Conservation (phyloP, 129 eudicot species). For the Saussurea involucrata region DNA sequence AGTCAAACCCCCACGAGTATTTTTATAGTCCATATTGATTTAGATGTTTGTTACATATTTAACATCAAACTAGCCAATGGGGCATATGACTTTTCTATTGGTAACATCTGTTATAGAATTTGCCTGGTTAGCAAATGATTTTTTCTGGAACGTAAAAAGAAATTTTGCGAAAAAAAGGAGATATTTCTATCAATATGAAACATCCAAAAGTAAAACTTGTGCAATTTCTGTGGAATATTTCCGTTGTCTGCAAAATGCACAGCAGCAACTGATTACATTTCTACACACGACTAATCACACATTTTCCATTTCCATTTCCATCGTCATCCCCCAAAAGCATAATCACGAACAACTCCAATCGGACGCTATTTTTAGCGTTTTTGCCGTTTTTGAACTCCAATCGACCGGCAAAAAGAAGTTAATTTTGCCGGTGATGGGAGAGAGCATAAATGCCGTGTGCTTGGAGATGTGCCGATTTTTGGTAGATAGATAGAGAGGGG, state of each 20-base stretch:
- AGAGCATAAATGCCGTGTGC: too few species aligned
- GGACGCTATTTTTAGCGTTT: too few species aligned
- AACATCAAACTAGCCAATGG: conserved; percentile 2
- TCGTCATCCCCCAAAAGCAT: neutral
- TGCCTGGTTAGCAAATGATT: neutral
- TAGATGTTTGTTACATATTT: neutral
- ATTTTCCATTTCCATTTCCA: neutral
- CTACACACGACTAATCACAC: conserved; percentile 1
- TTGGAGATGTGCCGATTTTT: too few species aligned
- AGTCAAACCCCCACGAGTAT: neutral
- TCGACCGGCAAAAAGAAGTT: too few species aligned
- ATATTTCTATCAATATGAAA: neutral
- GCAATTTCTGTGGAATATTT: neutral
- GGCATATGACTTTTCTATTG: neutral
- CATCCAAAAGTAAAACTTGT: neutral
- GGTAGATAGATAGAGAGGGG: too few species aligned
- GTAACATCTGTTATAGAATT: neutral
- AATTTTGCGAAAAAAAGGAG: too few species aligned
- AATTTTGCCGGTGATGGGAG: too few species aligned
- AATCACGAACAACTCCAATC: neutral
- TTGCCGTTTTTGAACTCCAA: too few species aligned
- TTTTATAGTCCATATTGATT: neutral
- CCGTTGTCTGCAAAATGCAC: neutral
- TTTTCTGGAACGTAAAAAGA: neutral
- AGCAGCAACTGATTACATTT: conserved; percentile 2